These are phyloP conservation scores for Zoysia matrella DNA, from an alignment of 202 grass and related monocot genomes.

Conservation along the genomic window DNA sequence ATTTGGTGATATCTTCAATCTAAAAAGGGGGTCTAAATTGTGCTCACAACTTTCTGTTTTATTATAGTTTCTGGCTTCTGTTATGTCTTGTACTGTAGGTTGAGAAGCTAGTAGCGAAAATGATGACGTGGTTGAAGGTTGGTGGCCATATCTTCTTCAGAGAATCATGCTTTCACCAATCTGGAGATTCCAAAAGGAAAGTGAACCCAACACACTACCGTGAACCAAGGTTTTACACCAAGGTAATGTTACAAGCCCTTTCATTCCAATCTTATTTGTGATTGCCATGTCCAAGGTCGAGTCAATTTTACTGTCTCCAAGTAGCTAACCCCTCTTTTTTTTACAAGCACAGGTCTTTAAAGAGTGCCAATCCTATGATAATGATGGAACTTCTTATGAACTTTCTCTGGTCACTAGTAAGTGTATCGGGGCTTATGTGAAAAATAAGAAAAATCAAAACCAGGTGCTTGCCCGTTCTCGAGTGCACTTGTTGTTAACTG, in stretches of 20 bases:
- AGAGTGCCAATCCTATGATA: conserved; percentile 72
- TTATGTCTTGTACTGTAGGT: conserved; percentile 49
- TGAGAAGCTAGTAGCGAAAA: conserved; percentile 68
- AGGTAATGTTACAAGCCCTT: conserved; percentile 65
- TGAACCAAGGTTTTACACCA: conserved; percentile 94
- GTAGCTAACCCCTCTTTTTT: conserved; percentile 16
- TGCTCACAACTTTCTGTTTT: not conserved
- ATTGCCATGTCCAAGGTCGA: not conserved
- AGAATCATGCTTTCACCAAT: conserved; percentile 98
- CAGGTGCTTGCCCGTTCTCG: conserved; percentile 56
- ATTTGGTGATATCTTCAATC: not conserved
- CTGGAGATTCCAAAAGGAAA: conserved; percentile 97
- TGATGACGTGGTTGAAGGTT: conserved; percentile 85
- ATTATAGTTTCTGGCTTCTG: not conserved
- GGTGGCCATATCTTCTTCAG: conserved; percentile 95
- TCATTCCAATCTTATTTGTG: not conserved
- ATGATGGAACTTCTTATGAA: conserved; percentile 73
- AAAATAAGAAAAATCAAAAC: conserved; percentile 98
- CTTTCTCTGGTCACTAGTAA: conserved; percentile 85
- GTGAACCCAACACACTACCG: conserved; percentile 94
- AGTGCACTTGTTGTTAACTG: conserved; percentile 6
- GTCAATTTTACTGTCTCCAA: not conserved
- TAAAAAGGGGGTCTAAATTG: not conserved
- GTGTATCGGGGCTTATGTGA: conserved; percentile 94
- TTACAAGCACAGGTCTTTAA: conserved; percentile 77